Base-by-base conservation (phyloP, 495 filamentous ascomycete species). In the Podospora didyma region DNA sequence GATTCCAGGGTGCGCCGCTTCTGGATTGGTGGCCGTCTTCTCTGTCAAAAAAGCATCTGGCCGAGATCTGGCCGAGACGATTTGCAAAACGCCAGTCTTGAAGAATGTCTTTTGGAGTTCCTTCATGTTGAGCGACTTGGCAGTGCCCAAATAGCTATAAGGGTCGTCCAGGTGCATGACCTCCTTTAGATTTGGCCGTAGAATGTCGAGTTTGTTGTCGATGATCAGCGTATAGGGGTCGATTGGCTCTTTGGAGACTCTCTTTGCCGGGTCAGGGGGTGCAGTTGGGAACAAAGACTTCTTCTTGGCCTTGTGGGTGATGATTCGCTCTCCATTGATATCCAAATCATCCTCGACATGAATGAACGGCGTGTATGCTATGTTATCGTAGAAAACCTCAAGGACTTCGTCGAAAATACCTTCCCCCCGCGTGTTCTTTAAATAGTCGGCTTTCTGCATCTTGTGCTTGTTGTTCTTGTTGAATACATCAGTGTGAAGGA, bases 401-500 rank as follows among this genome's bases (percentile, higher is more conserved):
- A 97, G 78, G 24, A 97, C 89, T 52, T 97, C 94, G 53, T 94
- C 91, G 24, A 88, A 87, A 21, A 97, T 88, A 14, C 91, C 91
- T 67, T 96, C 90, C 1, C 88, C 89, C 9, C 85, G 82, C 14
- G 91, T 94, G 68, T 97, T 97, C 71, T 95, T 97, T 51, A 96
- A 81, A 69, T 99, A 99, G 57, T 97, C 94, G 0, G 79, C 78
- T 62, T 95, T 95, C 68, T 96, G 92, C 94, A 99, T 99, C 72
- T 97, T 99, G 64, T 92, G 84, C 73, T 96, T 97, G 70, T 97
- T 97, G 77, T 97, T 97, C 70, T 93, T 96, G 78, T 99, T 99
- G 83, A 97, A 97, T 11, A 95, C 90, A 68, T 99, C 94, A 0
- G 94, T 97, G 63, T 99, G 94, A 17, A 99, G 77, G 59, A 99